A percentile compares a stretch with the other conserved stretches of the same genome.
These are phyloP conservation scores for Hordeum marinum DNA, from an alignment of 176 grass and related monocot genomes.

Conservation along the genomic window DNA sequence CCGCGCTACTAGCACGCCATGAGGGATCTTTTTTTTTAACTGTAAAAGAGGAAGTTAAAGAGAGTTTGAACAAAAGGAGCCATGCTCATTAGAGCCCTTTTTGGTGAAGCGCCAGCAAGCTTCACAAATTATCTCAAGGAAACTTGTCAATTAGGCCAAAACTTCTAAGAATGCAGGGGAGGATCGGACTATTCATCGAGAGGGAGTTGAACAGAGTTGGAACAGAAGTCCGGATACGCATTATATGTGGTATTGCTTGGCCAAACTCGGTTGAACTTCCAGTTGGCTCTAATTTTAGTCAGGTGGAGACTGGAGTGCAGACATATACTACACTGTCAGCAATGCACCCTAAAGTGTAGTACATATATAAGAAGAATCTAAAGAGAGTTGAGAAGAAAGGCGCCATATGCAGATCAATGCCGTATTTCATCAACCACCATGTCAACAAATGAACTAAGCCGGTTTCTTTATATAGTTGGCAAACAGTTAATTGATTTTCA, in stretches of 20 bases:
- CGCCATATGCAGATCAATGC: background rate
- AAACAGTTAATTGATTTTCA: too few species aligned
- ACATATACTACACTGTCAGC: background rate
- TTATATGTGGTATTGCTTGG: background rate
- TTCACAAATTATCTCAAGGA: background rate
- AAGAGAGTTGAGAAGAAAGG: background rate
- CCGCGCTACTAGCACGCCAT: background rate
- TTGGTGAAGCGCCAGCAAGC: background rate
- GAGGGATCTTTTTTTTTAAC: background rate
- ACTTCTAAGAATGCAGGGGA: background rate
- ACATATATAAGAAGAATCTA: background rate
- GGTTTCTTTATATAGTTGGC: too few species aligned
- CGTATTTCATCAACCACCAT: background rate
- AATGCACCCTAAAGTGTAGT: background rate
- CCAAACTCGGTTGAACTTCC: too few species aligned
- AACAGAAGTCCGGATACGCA: background rate
- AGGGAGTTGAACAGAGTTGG: background rate
- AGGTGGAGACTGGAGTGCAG: background rate
- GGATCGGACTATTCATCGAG: background rate
- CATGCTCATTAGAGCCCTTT: background rate
- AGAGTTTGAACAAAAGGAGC: background rate
- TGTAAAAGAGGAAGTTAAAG: background rate
- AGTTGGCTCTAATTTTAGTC: too few species aligned
- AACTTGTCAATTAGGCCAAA: background rate
- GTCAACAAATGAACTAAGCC: too few species aligned